phyloP scores from a whole-genome alignment of 768 basidiomycete species.

The Termitomyces sp. region DNA sequence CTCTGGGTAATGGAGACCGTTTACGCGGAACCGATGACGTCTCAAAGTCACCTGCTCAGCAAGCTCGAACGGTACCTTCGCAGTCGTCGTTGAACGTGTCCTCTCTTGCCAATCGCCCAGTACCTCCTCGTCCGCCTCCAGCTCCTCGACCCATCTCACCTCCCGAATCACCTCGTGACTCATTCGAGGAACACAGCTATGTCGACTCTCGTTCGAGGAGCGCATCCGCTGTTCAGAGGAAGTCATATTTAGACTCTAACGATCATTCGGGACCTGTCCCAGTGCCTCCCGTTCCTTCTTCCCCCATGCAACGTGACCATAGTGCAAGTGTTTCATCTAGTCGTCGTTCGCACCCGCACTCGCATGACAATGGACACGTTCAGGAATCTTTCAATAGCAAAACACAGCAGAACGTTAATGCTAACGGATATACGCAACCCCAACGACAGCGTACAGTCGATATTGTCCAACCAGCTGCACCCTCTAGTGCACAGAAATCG shows the following conservation, averaged over 20 bases:
- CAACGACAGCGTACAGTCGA: constrained; percentile 6
- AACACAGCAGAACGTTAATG: neutral
- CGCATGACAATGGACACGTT: constrained; percentile 8
- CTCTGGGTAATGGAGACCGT: constrained; percentile 46
- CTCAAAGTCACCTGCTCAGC: constrained; percentile 11
- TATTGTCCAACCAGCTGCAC: neutral
- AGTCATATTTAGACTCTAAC: constrained; percentile 13
- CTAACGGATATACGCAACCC: neutral
- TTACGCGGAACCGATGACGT: constrained; percentile 23
- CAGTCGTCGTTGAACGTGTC: constrained; percentile 39
- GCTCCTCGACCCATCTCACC: constrained; percentile 47
- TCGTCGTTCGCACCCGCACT: constrained; percentile 1
- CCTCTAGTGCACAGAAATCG: constrained; percentile 2
- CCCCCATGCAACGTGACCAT: constrained; percentile 5
- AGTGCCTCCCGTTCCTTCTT: neutral
- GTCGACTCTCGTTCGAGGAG: constrained; percentile 24
- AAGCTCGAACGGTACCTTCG: constrained; percentile 20
- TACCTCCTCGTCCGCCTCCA: constrained; percentile 58
- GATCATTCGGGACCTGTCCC: neutral
- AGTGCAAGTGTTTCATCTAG: constrained; percentile 10
- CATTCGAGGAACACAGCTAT: constrained; percentile 34
- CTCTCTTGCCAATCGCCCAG: constrained; percentile 54
- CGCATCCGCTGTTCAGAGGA: constrained; percentile 27
- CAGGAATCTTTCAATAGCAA: neutral
- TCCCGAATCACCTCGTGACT: constrained; percentile 47